Percentiles rank a stretch among this genome's conserved stretches.
Evolutionary conservation across 768 basidiomycete genomes (phyloP).

Genomic region (Agaricus sinodeliciosus): DNA sequence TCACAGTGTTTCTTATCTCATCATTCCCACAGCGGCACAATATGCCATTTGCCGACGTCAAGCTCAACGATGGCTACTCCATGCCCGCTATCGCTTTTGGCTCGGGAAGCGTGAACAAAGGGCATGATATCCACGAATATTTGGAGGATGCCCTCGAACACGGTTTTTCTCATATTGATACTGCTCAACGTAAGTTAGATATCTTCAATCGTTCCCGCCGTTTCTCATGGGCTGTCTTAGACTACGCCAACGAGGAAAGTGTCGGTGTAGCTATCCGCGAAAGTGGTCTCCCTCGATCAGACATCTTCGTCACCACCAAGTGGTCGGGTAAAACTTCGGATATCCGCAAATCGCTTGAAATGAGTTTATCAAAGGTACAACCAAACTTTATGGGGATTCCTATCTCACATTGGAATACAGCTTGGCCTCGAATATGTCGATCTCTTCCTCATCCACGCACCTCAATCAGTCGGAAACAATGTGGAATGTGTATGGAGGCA

Average conservation of each 20-base stretch:
- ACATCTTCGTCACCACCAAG: conserved; percentile 52
- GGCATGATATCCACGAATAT: conserved; percentile 44
- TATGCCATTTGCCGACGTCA: conserved; percentile 35
- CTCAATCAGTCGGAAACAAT: conserved; percentile 24
- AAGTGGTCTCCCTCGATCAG: conserved; percentile 36
- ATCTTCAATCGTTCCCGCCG: background rate
- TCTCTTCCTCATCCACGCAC: conserved; percentile 64
- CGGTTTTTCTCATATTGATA: conserved; percentile 61
- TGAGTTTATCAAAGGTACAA: conserved; percentile 45
- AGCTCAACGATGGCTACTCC: conserved; percentile 35
- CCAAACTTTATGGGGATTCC: background rate
- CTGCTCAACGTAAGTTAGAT: conserved; percentile 46
- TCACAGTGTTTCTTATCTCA: background rate
- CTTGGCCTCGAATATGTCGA: conserved; percentile 57
- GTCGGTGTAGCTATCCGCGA: conserved; percentile 23
- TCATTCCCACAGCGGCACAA: background rate
- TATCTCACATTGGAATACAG: conserved; percentile 25
- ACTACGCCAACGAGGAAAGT: conserved; percentile 30
- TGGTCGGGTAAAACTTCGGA: conserved; percentile 29
- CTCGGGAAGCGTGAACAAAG: conserved; percentile 41
- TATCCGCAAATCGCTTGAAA: conserved; percentile 32
- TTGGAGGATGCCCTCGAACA: conserved; percentile 51
- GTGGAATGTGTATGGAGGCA: conserved; percentile 43
- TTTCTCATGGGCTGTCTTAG: conserved; percentile 15
- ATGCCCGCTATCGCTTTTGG: conserved; percentile 62